These are phyloP conservation scores for Letharia lupina DNA, from an alignment of 495 filamentous ascomycete species.

Conservation along the genomic window DNA sequence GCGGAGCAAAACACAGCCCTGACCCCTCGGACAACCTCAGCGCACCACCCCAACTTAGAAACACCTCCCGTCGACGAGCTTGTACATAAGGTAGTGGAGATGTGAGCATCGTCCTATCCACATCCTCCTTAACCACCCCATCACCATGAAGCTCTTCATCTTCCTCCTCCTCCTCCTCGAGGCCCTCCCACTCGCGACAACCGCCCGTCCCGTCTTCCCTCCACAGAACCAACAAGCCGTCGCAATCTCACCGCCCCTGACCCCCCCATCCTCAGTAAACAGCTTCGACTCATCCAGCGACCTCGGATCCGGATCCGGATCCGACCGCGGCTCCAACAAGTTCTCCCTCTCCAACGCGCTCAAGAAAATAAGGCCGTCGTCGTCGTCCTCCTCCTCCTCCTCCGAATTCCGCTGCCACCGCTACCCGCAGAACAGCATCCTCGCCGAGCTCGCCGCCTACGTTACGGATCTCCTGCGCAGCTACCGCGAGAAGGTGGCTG, in stretches of 20 bases:
- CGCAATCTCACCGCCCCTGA: slow-evolving; percentile 6
- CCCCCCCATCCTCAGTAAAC: background rate
- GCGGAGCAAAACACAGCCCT: background rate
- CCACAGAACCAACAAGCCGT: slow-evolving; percentile 15
- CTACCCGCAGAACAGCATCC: background rate
- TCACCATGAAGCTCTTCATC: slow-evolving; percentile 12
- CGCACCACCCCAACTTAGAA: background rate
- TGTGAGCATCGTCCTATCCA: background rate
- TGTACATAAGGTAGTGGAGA: background rate
- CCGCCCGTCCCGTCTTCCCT: background rate
- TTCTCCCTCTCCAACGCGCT: slow-evolving; percentile 3
- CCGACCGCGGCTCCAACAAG: background rate
- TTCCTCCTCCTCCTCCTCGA: slow-evolving; percentile 10
- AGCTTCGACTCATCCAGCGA: slow-evolving; percentile 15
- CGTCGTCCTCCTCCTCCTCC: background rate
- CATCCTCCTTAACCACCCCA: background rate
- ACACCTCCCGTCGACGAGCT: too few species aligned
- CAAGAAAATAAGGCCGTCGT: background rate
- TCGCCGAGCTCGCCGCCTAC: slow-evolving; percentile 8
- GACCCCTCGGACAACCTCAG: background rate
- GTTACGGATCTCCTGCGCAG: slow-evolving; percentile 9
- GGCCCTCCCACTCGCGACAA: background rate
- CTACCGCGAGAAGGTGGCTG: slow-evolving; percentile 9
- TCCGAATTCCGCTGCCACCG: slow-evolving; percentile 12
- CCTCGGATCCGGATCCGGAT: slow-evolving; percentile 3